phyloP scores from a whole-genome alignment of 164 flowering plant genomes.

The Santalum album region DNA sequence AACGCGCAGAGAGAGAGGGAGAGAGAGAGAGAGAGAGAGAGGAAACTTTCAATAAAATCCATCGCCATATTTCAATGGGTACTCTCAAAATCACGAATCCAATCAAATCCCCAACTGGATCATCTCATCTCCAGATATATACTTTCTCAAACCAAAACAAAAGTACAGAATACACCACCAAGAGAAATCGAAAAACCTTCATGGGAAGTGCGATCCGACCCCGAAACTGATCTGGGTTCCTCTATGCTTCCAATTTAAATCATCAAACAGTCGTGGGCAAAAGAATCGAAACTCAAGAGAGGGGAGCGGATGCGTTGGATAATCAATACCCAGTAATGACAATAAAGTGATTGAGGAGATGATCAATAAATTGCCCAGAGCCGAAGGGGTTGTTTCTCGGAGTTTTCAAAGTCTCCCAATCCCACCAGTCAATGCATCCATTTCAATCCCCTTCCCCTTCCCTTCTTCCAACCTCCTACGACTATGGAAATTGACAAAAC shows the following conservation, averaged over 20 bases:
- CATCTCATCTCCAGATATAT: constrained; percentile 6
- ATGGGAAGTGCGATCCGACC: constrained; percentile 8
- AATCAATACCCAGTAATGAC: background rate
- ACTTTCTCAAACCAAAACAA: background rate
- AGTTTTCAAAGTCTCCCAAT: constrained; percentile 33
- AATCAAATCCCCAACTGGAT: constrained; percentile 15
- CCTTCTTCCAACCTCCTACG: constrained; percentile 24
- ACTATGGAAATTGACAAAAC: constrained; percentile 30
- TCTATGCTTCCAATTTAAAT: background rate
- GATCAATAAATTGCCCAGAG: constrained; percentile 14
- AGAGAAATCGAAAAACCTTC: constrained; percentile 1
- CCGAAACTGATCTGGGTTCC: constrained; percentile 16
- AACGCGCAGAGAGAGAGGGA: background rate
- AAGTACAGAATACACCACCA: background rate
- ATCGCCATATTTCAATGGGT: background rate
- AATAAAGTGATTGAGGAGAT: constrained; percentile 8
- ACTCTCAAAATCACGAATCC: constrained; percentile 4
- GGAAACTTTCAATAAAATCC: background rate
- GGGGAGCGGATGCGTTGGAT: background rate
- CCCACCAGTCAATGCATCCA: constrained; percentile 27
- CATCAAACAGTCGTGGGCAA: background rate
- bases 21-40: background rate
- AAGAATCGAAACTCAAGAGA: constrained; percentile 14
- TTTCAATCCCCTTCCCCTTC: constrained; percentile 7
- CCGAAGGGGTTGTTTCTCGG: constrained; percentile 26